Evolutionary conservation across 495 filamentous ascomycete species (phyloP), one percentile per base, ranked within the genome.

Genomic region (Cladorrhinum samala): DNA sequence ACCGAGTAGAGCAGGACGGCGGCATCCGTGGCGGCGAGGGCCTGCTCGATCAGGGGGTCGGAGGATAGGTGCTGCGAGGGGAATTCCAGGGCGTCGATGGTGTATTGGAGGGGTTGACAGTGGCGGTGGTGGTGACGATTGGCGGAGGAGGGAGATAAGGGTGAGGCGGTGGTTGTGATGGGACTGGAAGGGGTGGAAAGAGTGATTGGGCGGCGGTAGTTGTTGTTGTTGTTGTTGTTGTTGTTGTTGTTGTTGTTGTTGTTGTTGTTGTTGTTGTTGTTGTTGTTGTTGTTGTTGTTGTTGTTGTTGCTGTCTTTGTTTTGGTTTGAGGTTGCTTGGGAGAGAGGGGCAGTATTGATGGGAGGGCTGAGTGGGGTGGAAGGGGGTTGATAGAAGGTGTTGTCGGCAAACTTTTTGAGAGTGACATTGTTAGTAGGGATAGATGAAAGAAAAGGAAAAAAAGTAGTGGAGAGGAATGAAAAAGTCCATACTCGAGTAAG

Each of bases 1-100:
- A 72, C 69, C 38, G 65, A 60, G 52, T 75, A 75, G 11, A 73
- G 58, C 2, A 76, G 54, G 2, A 73, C 49, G 3, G 67, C 71
- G 14, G 67, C 70, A 47, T 74, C 71, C 33, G 73, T 73, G 39
- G 70, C 66, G 33, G 59, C 54, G 30, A 71, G 61, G 2, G 72
- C 70, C 39, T 69, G 63, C 25, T 58, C 58, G 17, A 74, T 64
- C 21, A 61, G 54, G 4, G 66, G 65, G 49, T 64, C 60, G 54
- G 54, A 55, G 16, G 36, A 61, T 16, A 73, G 55, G 37, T 72
- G 62, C 13, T 54, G 30, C 14, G 66, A 60, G n/a, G 68, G 65
- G 45, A 75, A 55, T 48, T 75, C 71, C 16, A 73, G 56, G 16
- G 68, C 68, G 54, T 68, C 63, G 44, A 75, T 53, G 2, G 66